Evolutionary conservation across 805 yeast genomes (phyloP).

Genomic region (Sugiyamaella mastotermitis): DNA sequence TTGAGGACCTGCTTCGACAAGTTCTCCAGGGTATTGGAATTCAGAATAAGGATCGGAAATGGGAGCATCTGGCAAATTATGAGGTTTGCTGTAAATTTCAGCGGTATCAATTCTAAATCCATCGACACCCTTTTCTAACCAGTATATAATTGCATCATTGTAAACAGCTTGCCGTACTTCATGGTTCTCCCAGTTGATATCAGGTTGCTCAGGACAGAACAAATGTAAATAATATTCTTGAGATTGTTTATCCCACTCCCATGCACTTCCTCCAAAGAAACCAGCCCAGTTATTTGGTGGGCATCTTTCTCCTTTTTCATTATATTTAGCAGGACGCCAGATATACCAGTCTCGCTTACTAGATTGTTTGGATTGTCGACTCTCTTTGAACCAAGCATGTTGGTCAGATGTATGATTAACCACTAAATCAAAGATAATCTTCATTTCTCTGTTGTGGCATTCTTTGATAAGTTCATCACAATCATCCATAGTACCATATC

Average conservation of each 20-base stretch:
- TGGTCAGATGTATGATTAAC: conserved; percentile 53
- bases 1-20: conserved; percentile 44
- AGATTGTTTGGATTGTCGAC: conserved; percentile 43
- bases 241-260: conserved; percentile 50
- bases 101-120: conserved; percentile 58
- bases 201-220: conserved; percentile 53
- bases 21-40: conserved; percentile 35
- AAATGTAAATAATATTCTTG: conserved; percentile 50
- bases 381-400: conserved; percentile 55
- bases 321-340: conserved; percentile 47
- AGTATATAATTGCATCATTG: conserved; percentile 43
- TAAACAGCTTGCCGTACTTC: conserved; percentile 35
- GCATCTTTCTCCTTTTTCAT: conserved; percentile 40
- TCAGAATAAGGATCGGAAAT: conserved; percentile 35
- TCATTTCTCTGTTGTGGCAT: conserved; percentile 45
- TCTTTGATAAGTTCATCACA: conserved; percentile 44
- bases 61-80: conserved; percentile 44
- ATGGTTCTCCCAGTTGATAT: conserved; percentile 54
- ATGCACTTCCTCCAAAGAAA: conserved; percentile 50
- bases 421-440: conserved; percentile 48
- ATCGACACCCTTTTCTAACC: conserved; percentile 52
- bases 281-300: conserved; percentile 58
- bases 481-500: conserved; percentile 48
- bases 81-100: conserved; percentile 45
- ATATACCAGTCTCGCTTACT: conserved; percentile 58